Percentiles rank a stretch among this genome's conserved stretches.
Evolutionary conservation across 139 green algal species (phyloP).

Genomic region (Micractinium sp.): DNA sequence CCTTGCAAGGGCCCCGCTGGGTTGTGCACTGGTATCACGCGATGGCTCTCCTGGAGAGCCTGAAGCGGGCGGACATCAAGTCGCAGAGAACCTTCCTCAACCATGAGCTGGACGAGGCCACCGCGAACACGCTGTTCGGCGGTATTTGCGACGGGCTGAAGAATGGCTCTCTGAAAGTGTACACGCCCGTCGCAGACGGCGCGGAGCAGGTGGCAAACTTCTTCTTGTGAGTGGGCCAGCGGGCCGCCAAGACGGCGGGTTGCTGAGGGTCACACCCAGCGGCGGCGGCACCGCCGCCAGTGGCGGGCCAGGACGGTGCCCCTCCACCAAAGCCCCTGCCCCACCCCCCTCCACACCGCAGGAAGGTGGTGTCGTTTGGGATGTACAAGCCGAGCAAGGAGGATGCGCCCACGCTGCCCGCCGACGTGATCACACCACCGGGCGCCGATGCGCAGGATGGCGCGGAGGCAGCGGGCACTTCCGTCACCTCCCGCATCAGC

Average conservation of each 20-base stretch:
- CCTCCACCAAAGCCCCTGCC: no score
- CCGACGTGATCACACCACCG: constrained; percentile 5
- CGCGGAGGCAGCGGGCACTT: not conserved
- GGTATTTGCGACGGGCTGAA: not conserved
- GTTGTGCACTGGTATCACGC: no score
- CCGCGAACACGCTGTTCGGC: not conserved
- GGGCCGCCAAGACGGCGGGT: no score
- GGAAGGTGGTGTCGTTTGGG: not conserved
- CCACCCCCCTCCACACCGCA: not conserved
- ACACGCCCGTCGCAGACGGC: constrained; percentile 12
- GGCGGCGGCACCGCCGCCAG: no score
- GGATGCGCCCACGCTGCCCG: not conserved
- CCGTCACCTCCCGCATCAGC: not conserved
- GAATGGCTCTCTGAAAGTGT: not conserved
- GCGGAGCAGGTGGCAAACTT: constrained; percentile 21
- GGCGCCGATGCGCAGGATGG: not conserved
- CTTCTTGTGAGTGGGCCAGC: constrained; percentile 5
- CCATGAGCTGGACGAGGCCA: constrained; percentile 20
- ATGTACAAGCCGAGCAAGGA: not conserved
- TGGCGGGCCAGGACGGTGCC: no score
- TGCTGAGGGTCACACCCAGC: no score
- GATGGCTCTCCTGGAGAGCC: constrained; percentile 66
- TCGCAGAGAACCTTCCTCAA: constrained; percentile 21
- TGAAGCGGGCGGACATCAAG: constrained; percentile 75
- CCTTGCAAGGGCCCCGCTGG: no score